Base-by-base conservation (phyloP, 345 rosid species). In the Melaleuca quinquenervia region DNA sequence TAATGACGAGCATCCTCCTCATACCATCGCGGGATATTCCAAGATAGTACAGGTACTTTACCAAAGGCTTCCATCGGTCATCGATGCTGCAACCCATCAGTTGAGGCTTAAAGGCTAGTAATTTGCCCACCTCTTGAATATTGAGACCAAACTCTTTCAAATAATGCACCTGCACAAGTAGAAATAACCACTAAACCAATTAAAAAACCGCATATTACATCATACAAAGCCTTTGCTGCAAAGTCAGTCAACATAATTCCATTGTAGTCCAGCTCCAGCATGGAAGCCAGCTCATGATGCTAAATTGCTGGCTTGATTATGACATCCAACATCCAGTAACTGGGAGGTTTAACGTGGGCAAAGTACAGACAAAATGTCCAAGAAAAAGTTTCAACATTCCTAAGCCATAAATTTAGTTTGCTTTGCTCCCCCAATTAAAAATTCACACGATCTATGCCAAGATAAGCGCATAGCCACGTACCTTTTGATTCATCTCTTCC, bases 401-500 rank as follows among this genome's bases (percentile, higher is more conserved):
- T 32, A 64, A 64, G 22, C 76, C 8, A 24, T 64, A 29, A 64
- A 1, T 29, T 64, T 32, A 64, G 78, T 64, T 64, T 64, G 1
- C 78, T 32, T 64, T 24, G 1, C 22, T 32, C 45, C 45, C 78
- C 45, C 11, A 29, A 32, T 64, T 64, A 64, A 32, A 64, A 64
- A 64, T 64, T 51, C 2, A 18, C 6, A 41, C 21, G 60, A 24
- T 24, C 41, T 21, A 29, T 85, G 52, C 80, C 45, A 50, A 75
- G 44, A 84, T 53, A 26, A 86, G n/a, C 55, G 74, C 27, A 78
- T 45, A 86, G 6, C 7, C 78, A 8, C 13, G 52, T 86, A 96
- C 98, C 98, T 96, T 96, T 85, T 90, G 90, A 84, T 94, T 92
- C 99, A 97, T 97, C 91, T 94, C 98, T 87, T 94, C 91, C 82